A percentile compares a stretch with the other conserved stretches of the same genome.
These are phyloP conservation scores for Ophiostoma ips DNA, from an alignment of 2,329 filamentous ascomycete species.

Conservation along the genomic window DNA sequence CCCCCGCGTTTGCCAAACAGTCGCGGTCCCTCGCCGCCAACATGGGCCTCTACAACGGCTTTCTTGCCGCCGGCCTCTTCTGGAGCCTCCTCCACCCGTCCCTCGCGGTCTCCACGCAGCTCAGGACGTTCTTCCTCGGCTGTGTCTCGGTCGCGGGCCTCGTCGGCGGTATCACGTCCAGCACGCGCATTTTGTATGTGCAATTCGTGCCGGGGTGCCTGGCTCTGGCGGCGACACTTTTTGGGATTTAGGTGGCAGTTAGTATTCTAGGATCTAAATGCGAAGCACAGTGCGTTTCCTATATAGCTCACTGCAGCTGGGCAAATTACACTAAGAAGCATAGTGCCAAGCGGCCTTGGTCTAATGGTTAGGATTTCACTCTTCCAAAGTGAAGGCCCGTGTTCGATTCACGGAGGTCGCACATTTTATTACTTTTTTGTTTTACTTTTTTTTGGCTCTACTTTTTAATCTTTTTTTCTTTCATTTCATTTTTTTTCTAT, in stretches of 20 bases:
- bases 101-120: conserved; percentile 26
- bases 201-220: conserved; percentile 26
- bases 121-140: conserved; percentile 33
- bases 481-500: not conserved
- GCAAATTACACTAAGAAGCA: too few relatives aligned
- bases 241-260: conserved; percentile 5
- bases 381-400: conserved; percentile 11
- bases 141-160: conserved; percentile 31
- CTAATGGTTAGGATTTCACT: conserved; percentile 11
- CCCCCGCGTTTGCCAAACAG: conserved; percentile 30
- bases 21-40: conserved; percentile 33
- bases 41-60: conserved; percentile 39
- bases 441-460: not conserved
- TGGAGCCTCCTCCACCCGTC: conserved; percentile 35
- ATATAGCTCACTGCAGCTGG: too few relatives aligned
- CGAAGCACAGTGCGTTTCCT: too few relatives aligned
- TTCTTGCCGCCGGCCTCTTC: conserved; percentile 33
- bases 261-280: not conserved
- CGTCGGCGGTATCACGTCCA: conserved; percentile 30
- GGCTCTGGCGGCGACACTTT: conserved; percentile 19
- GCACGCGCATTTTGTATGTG: conserved; percentile 27
- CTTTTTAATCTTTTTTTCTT: not conserved
- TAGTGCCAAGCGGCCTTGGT: conserved; percentile 1
- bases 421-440: not conserved
- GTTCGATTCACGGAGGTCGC: conserved; percentile 12